These are phyloP conservation scores for Aaosphaeria arxii DNA, from an alignment of 2,329 filamentous ascomycete genomes.

Conservation along the genomic window DNA sequence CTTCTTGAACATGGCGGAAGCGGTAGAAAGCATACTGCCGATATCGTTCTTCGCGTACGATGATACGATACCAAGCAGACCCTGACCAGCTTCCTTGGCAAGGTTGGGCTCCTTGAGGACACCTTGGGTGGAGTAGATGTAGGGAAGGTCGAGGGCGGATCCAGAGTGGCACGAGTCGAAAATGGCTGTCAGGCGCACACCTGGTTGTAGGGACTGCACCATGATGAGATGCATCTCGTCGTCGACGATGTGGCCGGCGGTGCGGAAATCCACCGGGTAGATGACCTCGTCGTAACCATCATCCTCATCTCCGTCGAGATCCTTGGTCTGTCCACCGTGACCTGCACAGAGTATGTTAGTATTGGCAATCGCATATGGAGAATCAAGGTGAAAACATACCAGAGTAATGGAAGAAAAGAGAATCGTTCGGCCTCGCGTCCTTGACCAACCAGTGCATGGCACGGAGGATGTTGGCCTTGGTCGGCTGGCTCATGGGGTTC, in stretches of 20 bases:
- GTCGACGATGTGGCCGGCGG: conserved; percentile 77
- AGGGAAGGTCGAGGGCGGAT: conserved; percentile 73
- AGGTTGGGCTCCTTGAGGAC: conserved; percentile 78
- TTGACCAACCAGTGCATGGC: conserved; percentile 99
- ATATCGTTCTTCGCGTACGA: conserved; percentile 84
- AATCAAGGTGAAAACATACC: conserved; percentile 51
- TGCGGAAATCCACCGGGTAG: conserved; percentile 77
- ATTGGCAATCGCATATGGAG: not conserved
- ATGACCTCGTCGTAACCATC: conserved; percentile 83
- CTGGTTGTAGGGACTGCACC: conserved; percentile 73
- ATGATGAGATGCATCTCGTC: conserved; percentile 80
- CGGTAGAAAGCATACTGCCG: conserved; percentile 71
- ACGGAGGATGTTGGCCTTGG: conserved; percentile 88
- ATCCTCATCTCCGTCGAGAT: conserved; percentile 75
- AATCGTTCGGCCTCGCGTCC: conserved; percentile 87
- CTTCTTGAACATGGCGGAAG: conserved; percentile 86
- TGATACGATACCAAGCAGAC: conserved; percentile 67
- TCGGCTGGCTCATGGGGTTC: conserved; percentile 95
- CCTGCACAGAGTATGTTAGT: conserved; percentile 43
- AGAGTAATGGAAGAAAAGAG: conserved; percentile 96
- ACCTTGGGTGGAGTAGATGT: conserved; percentile 77
- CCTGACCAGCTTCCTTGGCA: conserved; percentile 74
- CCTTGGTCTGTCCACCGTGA: conserved; percentile 78
- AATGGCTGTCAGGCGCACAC: conserved; percentile 79
- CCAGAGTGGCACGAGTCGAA: conserved; percentile 82